These are phyloP conservation scores for Nemophila menziesii DNA, from an alignment of 257 asterid species.

Conservation along the genomic window DNA sequence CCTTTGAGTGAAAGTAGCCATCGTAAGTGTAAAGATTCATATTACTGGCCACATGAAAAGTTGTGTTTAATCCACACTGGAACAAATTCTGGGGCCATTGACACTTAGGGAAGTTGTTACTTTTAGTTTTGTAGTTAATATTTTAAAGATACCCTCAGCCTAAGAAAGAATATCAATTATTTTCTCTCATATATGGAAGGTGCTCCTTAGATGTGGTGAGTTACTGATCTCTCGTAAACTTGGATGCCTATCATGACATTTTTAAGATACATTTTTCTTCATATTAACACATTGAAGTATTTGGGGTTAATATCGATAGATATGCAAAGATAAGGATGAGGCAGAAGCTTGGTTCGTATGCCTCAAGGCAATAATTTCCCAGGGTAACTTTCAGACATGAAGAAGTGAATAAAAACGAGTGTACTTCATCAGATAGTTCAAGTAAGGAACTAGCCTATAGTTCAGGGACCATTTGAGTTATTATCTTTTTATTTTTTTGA, in stretches of 20 bases:
- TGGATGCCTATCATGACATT: too few relatives aligned
- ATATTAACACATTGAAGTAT: background rate
- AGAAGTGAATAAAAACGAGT: slow-evolving; percentile 26
- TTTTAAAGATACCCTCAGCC: slow-evolving; percentile 69
- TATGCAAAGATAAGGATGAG: slow-evolving; percentile 76
- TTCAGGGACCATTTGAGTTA: too few relatives aligned
- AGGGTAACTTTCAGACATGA: slow-evolving; percentile 35
- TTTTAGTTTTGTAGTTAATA: slow-evolving; percentile 28
- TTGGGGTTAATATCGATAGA: slow-evolving; percentile 26
- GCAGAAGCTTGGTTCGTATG: slow-evolving; percentile 66
- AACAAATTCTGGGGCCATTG: too few relatives aligned
- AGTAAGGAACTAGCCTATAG: too few relatives aligned
- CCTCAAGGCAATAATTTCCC: slow-evolving; percentile 43
- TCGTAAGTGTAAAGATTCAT: too few relatives aligned
- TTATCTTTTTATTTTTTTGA: too few relatives aligned
- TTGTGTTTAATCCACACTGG: too few relatives aligned
- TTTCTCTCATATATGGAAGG: slow-evolving; percentile 55
- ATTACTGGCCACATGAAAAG: too few relatives aligned
- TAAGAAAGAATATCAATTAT: slow-evolving; percentile 72
- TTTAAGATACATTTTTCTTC: background rate
- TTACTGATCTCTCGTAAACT: too few relatives aligned
- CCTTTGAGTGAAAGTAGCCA: too few relatives aligned
- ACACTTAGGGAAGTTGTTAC: background rate
- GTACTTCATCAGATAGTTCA: slow-evolving; percentile 34
- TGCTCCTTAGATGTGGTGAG: slow-evolving; percentile 65